A percentile compares a stretch with the other conserved stretches of the same genome.
Conservation (phyloP, 2,329 filamentous ascomycete genomes). For the Amesomyces nigricolor region DNA sequence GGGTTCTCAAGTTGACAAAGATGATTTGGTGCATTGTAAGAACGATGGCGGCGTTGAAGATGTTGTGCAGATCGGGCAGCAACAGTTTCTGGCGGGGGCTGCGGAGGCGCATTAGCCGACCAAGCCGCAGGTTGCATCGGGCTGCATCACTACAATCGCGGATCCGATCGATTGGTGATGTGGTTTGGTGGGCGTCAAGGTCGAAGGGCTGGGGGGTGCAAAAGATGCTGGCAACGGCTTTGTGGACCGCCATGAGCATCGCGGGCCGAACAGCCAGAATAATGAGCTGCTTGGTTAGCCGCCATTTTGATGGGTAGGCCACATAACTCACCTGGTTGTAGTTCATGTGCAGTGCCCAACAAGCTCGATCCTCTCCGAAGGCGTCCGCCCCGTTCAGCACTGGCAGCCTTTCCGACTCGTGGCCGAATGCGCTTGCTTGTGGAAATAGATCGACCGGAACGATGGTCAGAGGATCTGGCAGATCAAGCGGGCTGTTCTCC, state of each 20-base stretch:
- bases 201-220: conserved; percentile 30
- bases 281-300: conserved; percentile 36
- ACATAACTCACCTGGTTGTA: conserved; percentile 37
- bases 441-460: conserved; percentile 11
- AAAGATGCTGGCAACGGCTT: conserved; percentile 38
- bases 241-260: conserved; percentile 44
- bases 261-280: conserved; percentile 44
- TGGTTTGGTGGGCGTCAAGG: conserved; percentile 26
- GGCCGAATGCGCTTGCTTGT: conserved; percentile 2
- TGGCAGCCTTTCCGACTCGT: not conserved
- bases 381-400: conserved; percentile 16
- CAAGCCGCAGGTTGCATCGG: conserved; percentile 41
- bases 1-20: conserved; percentile 30
- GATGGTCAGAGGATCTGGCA: conserved; percentile 28
- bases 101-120: conserved; percentile 35
- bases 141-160: conserved; percentile 40
- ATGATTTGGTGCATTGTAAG: conserved; percentile 43
- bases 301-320: not conserved
- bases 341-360: conserved; percentile 44
- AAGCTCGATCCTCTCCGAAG: conserved; percentile 37
- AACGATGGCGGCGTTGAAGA: conserved; percentile 47
- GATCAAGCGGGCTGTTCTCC: conserved; percentile 35
- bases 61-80: conserved; percentile 42
- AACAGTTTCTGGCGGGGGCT: conserved; percentile 37
- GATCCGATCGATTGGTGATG: conserved; percentile 29